phyloP scores from a whole-genome alignment of 768 basidiomycete genomes.

The Leccinellum luteum region DNA sequence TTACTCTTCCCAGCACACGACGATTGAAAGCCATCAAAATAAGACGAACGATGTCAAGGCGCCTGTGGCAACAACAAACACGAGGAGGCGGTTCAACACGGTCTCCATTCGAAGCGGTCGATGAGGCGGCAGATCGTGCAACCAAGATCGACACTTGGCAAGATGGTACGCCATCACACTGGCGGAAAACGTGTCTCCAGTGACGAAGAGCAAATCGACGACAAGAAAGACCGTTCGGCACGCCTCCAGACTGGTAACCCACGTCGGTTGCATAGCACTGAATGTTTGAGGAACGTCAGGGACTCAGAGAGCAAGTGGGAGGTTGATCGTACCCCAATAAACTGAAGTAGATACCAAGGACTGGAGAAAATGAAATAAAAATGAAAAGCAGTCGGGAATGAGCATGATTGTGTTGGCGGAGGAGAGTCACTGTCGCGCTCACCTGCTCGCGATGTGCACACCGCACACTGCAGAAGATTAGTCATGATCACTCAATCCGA shows the following conservation, averaged over 20 bases:
- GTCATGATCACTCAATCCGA: neutral
- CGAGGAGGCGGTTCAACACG: constrained; percentile 22
- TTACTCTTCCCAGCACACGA: neutral
- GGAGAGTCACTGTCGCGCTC: neutral
- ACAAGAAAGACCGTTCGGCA: constrained; percentile 9
- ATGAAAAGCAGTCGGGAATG: neutral
- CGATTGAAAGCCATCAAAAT: neutral
- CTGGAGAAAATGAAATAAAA: constrained; percentile 10
- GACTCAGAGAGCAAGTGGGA: neutral
- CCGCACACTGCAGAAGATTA: constrained; percentile 5
- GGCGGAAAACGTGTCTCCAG: constrained; percentile 23
- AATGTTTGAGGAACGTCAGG: neutral
- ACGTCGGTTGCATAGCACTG: constrained; percentile 12
- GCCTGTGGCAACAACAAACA: constrained; percentile 28
- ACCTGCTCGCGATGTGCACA: constrained; percentile 24
- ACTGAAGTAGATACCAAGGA: constrained; percentile 10
- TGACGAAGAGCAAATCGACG: constrained; percentile 23
- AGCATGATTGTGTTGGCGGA: neutral
- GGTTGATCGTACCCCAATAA: constrained; percentile 14
- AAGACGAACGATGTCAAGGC: constrained; percentile 22
- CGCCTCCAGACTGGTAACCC: constrained; percentile 7
- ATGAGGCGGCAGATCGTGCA: neutral
- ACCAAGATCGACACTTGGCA: constrained; percentile 10
- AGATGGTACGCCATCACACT: constrained; percentile 24
- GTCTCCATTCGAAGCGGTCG: constrained; percentile 14